Percentiles rank a stretch among this genome's conserved stretches.
Evolutionary conservation across 768 basidiomycete species (phyloP).

Genomic region (Rhodosporidiobolus sp.): DNA sequence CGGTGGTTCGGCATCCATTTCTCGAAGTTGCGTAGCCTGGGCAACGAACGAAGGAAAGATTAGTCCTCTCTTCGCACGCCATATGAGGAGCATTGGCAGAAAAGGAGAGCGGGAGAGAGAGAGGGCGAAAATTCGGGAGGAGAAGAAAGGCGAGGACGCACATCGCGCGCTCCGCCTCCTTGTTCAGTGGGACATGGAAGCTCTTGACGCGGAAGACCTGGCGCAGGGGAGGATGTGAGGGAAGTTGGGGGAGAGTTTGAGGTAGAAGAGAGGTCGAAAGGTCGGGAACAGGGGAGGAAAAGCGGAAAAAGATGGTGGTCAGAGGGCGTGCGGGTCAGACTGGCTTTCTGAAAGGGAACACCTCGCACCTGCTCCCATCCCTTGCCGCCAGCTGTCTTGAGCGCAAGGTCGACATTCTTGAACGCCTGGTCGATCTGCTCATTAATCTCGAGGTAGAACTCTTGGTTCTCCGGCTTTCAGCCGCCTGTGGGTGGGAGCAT

Average conservation of each 20-base stretch:
- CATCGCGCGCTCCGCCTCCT: constrained; percentile 1
- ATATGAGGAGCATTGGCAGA: no score
- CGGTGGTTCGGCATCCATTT: constrained; percentile 64
- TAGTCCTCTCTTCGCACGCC: no score
- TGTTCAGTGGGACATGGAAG: constrained; percentile 15
- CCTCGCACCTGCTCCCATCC: background rate
- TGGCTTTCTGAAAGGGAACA: background rate
- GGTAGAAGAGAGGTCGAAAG: background rate
- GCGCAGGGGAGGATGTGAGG: no score
- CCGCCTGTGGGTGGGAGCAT: background rate
- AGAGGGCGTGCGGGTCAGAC: no score
- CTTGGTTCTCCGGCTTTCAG: background rate
- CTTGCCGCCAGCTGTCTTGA: constrained; percentile 13
- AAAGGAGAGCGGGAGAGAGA: no score
- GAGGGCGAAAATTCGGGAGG: no score
- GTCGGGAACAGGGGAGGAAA: background rate
- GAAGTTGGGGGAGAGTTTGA: no score
- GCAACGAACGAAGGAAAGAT: no score
- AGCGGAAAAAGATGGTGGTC: no score
- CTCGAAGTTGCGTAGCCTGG: constrained; percentile 71
- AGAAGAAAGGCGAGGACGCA: no score
- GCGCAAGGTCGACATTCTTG: constrained; percentile 16
- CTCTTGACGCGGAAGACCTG: constrained; percentile 5
- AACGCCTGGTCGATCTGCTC: constrained; percentile 28
- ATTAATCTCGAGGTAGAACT: background rate